phyloP scores from a whole-genome alignment of 78 protist genomes.

The Creolimax fragrantissima region DNA sequence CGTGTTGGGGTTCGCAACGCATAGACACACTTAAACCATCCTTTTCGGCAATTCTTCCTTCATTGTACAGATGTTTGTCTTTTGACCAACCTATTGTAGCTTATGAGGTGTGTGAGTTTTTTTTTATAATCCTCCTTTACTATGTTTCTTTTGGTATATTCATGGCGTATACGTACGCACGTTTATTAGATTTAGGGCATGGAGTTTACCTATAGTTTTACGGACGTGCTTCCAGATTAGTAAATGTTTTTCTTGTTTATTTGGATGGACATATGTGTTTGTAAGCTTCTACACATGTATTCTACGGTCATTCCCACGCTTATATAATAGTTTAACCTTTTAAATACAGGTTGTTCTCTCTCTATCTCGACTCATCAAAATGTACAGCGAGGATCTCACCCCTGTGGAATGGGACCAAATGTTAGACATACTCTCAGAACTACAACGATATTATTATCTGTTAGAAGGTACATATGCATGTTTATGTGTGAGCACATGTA shows the following conservation, averaged over 20 bases:
- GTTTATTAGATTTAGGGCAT: no score
- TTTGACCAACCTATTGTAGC: not conserved
- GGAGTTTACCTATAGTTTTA: no score
- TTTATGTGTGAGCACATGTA: not conserved
- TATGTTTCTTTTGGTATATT: no score
- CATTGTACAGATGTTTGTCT: not conserved
- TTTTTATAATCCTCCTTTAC: not conserved
- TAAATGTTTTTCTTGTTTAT: no score
- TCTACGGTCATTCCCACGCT: no score
- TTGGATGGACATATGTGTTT: no score
- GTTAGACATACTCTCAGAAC: not conserved
- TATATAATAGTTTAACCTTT: no score
- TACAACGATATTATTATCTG: not conserved
- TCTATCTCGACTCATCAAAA: not conserved
- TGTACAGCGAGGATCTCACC: not conserved
- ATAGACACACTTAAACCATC: not conserved
- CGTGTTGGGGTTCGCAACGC: not conserved
- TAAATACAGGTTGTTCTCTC: not conserved
- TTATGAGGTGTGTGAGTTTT: not conserved
- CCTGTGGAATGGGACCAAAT: conserved; percentile 6
- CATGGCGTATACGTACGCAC: no score
- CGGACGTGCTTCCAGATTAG: no score
- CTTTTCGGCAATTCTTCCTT: not conserved
- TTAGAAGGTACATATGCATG: not conserved
- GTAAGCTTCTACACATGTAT: no score